Percentiles rank a stretch among this genome's conserved stretches.
These are phyloP conservation scores for Coniella vitis DNA, from an alignment of 2,329 filamentous ascomycete genomes.

Conservation along the genomic window DNA sequence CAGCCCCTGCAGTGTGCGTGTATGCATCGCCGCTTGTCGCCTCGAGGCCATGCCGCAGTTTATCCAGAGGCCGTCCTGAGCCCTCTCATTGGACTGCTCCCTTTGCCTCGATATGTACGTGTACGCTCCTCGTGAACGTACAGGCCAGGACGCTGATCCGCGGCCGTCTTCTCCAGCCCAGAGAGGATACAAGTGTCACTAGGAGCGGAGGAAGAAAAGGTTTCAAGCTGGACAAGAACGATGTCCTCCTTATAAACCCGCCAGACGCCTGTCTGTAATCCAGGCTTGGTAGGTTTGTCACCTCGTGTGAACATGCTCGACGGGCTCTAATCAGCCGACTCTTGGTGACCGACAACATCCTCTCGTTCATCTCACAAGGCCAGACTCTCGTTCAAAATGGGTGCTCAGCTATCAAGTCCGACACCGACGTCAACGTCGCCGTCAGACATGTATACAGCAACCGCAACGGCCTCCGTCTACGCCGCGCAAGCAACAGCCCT, in stretches of 20 bases:
- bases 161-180: too few species aligned
- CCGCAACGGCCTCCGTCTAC: conserved; percentile 25
- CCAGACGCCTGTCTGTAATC: too few species aligned
- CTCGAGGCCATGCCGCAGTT: background rate
- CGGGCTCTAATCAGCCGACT: too few species aligned
- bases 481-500: conserved; percentile 36
- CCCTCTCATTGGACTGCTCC: conserved; percentile 1
- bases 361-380: too few species aligned
- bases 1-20: background rate
- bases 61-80: background rate
- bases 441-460: conserved; percentile 21
- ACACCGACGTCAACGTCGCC: conserved; percentile 1
- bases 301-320: too few species aligned
- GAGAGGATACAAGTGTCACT: too few species aligned
- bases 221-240: too few species aligned
- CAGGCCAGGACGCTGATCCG: background rate
- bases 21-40: conserved; percentile 3
- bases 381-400: conserved; percentile 6
- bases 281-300: too few species aligned
- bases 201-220: too few species aligned
- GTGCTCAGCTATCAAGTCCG: conserved; percentile 4
- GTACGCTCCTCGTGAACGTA: background rate
- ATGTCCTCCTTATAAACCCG: too few species aligned
- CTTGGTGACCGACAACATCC: too few species aligned
- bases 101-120: background rate